Conservation (phyloP, 2,329 filamentous ascomycete species). For the Chrysoporthe deuterocubensis region DNA sequence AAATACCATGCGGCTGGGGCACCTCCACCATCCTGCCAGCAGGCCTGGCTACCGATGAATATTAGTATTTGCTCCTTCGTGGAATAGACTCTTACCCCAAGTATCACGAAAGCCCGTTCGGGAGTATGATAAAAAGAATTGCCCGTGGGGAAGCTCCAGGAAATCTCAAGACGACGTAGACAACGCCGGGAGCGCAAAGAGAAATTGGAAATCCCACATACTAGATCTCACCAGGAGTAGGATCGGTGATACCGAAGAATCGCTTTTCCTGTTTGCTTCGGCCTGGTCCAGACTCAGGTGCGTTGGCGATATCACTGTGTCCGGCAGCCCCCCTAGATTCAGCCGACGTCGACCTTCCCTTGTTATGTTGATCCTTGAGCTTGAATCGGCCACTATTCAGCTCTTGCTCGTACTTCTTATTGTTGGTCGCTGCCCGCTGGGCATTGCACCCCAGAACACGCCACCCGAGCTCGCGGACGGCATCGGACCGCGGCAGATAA, state of each 20-base stretch:
- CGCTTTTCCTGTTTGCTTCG: not conserved
- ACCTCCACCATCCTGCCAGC: not conserved
- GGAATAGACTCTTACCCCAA: not conserved
- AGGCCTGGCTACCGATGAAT: not conserved
- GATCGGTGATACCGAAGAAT: constrained; percentile 8
- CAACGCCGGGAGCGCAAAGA: not conserved
- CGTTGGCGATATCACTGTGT: too few species aligned
- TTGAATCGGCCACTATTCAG: not conserved
- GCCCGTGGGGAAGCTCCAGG: not conserved
- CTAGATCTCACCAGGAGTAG: constrained; percentile 8
- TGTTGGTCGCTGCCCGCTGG: not conserved
- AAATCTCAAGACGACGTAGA: not conserved
- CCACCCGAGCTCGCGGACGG: not conserved
- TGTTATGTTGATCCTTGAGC: not conserved
- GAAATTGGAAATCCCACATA: not conserved
- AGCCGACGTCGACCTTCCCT: too few species aligned
- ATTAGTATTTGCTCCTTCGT: not conserved
- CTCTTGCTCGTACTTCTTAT: not conserved
- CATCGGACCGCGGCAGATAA: too few species aligned
- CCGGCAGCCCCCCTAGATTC: not conserved
- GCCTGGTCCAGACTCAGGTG: not conserved
- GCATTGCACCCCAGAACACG: not conserved
- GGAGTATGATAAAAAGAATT: not conserved
- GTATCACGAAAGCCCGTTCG: not conserved
- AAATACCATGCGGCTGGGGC: not conserved